Percentiles rank a stretch among this genome's conserved stretches.
These are phyloP conservation scores for Saccharomyces jurei DNA, from an alignment of 805 yeast species.

Conservation along the genomic window DNA sequence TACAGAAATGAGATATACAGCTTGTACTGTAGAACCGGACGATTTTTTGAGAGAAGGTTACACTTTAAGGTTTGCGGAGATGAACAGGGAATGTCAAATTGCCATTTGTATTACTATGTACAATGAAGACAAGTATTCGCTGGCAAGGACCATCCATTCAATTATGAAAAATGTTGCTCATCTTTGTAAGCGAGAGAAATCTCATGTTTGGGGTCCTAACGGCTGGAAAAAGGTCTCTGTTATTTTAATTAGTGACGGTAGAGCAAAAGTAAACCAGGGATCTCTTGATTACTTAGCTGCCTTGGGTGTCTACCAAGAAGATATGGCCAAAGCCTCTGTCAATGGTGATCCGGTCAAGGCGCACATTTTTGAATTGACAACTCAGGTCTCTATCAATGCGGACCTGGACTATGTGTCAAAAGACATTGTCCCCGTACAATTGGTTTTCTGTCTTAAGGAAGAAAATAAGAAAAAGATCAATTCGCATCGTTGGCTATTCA, in stretches of 20 bases:
- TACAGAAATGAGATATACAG: slow-evolving; percentile 93
- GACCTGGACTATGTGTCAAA: slow-evolving; percentile 84
- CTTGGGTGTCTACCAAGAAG: slow-evolving; percentile 94
- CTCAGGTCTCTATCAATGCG: slow-evolving; percentile 88
- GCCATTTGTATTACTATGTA: slow-evolving; percentile 94
- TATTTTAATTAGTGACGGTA: slow-evolving; percentile 86
- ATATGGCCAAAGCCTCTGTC: slow-evolving; percentile 89
- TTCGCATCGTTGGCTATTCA: slow-evolving; percentile 96
- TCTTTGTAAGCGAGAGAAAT: slow-evolving; percentile 68
- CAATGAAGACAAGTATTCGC: slow-evolving; percentile 83
- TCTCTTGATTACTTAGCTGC: slow-evolving; percentile 86
- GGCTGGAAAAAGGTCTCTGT: slow-evolving; percentile 97
- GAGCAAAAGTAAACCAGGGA: slow-evolving; percentile 77
- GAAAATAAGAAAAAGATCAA: slow-evolving; percentile 87
- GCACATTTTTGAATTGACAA: slow-evolving; percentile 90
- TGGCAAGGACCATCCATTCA: slow-evolving; percentile 90
- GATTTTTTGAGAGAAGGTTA: slow-evolving; percentile 74
- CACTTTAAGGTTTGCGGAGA: slow-evolving; percentile 75
- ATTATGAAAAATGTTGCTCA: slow-evolving; percentile 90
- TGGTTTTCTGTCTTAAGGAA: slow-evolving; percentile 87
- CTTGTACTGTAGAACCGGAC: slow-evolving; percentile 91
- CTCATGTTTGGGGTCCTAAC: slow-evolving; percentile 90
- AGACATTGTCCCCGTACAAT: slow-evolving; percentile 89
- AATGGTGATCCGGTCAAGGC: slow-evolving; percentile 88
- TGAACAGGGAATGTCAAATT: slow-evolving; percentile 85